Percentiles rank a stretch among this genome's conserved stretches.
Evolutionary conservation across 176 grass and related monocot species (phyloP).

Genomic region (barley (Hordeum vulgare)): MorexV3_pseudomolecules_assembly NC_058524.1:167593192-167593691

Average conservation of each 20-base stretch:
- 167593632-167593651: neutral
- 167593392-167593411: neutral
- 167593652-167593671: neutral
- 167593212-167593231: neutral
- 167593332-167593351: neutral
- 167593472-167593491: neutral
- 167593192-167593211: neutral
- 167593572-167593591: neutral
- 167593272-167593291: neutral
- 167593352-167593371: neutral
- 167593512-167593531: neutral
- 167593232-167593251: neutral
- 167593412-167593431: neutral
- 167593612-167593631: neutral
- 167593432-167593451: neutral
- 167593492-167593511: neutral
- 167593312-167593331: neutral
- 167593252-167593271: neutral
- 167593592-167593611: neutral
- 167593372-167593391: neutral
- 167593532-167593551: neutral
- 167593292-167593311: neutral
- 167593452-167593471: neutral
- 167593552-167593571: neutral
- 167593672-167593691: neutral